Percentiles rank a stretch among this genome's conserved stretches.
phyloP scores from a whole-genome alignment of 148 eudicot genomes.

The Rhododendron henanense region DNA sequence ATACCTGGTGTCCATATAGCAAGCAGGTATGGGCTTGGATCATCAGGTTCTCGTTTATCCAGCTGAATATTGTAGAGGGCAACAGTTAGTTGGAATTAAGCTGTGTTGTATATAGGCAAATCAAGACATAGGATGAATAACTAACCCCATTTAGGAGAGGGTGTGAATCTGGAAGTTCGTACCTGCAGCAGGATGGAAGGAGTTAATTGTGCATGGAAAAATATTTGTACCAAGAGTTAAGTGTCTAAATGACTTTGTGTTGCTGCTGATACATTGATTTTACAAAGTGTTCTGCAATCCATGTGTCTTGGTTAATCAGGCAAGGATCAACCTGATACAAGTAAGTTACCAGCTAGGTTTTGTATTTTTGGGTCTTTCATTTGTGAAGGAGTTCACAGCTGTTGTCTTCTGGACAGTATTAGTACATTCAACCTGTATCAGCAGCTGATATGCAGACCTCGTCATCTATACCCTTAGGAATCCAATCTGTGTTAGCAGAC shows the following conservation, averaged over 20 bases:
- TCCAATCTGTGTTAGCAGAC: neutral
- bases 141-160: slow-evolving; percentile 58
- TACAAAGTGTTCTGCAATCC: neutral
- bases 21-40: slow-evolving; percentile 75
- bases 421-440: neutral
- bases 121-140: neutral
- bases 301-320: neutral
- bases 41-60: slow-evolving; percentile 67
- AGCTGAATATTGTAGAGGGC: slow-evolving; percentile 29
- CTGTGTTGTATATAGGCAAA: neutral
- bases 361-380: neutral
- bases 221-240: neutral
- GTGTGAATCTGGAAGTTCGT: slow-evolving; percentile 68
- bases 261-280: neutral
- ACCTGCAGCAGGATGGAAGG: slow-evolving; percentile 39
- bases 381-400: neutral
- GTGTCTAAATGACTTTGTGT: neutral
- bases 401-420: neutral
- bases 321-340: neutral
- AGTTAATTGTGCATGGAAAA: slow-evolving; percentile 10
- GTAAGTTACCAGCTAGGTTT: neutral
- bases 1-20: slow-evolving; percentile 79
- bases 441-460: neutral
- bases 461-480: neutral
- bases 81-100: slow-evolving; percentile 13